Percentiles rank a stretch among this genome's conserved stretches.
These are phyloP conservation scores for Drosera capensis DNA, from an alignment of 148 eudicot genomes.

Conservation along the genomic window DNA sequence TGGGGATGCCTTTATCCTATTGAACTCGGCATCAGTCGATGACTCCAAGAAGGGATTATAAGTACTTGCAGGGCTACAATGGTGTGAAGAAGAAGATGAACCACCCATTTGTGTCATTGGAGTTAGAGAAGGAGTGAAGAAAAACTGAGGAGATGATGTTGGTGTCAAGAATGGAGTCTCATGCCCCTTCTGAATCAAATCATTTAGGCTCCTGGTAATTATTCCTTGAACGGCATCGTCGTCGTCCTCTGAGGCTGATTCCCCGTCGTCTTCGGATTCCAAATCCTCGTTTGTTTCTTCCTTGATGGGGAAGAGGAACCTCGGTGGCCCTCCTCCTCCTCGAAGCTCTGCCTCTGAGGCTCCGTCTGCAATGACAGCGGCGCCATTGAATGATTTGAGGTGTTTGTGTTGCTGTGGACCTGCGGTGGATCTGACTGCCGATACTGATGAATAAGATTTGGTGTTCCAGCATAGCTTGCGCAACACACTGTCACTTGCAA, in stretches of 20 bases:
- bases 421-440: slow-evolving; percentile 15
- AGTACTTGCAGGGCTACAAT: neutral
- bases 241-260: neutral
- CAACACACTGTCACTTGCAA: slow-evolving; percentile 4
- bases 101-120: slow-evolving; percentile 19
- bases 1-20: slow-evolving; percentile 39
- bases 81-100: slow-evolving; percentile 3
- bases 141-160: slow-evolving; percentile 44
- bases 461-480: too few species aligned
- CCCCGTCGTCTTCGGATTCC: slow-evolving; percentile 52
- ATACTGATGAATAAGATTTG: slow-evolving; percentile 9
- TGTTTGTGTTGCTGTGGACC: slow-evolving; percentile 8
- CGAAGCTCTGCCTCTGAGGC: slow-evolving; percentile 11
- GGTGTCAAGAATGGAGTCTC: slow-evolving; percentile 48
- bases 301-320: slow-evolving; percentile 58
- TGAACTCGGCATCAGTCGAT: slow-evolving; percentile 52
- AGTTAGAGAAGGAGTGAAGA: slow-evolving; percentile 46
- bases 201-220: slow-evolving; percentile 39
- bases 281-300: slow-evolving; percentile 75
- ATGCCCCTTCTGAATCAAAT: slow-evolving; percentile 20
- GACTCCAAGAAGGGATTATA: slow-evolving; percentile 31
- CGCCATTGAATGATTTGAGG: slow-evolving; percentile 21
- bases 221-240: too few species aligned
- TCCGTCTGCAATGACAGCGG: neutral
- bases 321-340: slow-evolving; percentile 35